These are phyloP conservation scores for Puccinellia tenuiflora DNA, from an alignment of 176 grass and related monocot species.

Conservation along the genomic window DNA sequence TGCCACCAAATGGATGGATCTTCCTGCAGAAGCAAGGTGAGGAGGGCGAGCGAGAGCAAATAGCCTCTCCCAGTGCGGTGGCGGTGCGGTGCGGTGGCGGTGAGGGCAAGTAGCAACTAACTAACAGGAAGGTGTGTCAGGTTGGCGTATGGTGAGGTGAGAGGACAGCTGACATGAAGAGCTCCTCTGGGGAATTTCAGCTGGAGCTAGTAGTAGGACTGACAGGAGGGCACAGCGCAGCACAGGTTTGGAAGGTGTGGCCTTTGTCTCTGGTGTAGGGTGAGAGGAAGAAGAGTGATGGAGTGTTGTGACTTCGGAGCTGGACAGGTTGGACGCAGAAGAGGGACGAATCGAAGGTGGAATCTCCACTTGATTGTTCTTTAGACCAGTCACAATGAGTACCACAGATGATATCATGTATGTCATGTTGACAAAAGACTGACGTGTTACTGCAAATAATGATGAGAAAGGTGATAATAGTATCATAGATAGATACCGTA, in stretches of 20 bases:
- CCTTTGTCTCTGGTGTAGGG: neutral
- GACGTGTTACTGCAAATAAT: too few species aligned
- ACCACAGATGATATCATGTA: too few species aligned
- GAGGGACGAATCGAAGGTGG: neutral
- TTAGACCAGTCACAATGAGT: too few species aligned
- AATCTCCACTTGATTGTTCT: constrained; percentile 22
- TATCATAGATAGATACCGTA: too few species aligned
- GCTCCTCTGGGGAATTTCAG: constrained; percentile 4
- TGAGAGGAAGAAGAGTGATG: neutral
- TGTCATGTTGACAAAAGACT: too few species aligned
- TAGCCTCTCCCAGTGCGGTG: constrained; percentile 4
- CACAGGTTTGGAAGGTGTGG: constrained; percentile 13
- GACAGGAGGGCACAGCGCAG: constrained; percentile 19
- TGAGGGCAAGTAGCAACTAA: constrained; percentile 15
- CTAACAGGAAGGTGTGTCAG: constrained; percentile 30
- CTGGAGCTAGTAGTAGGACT: constrained; percentile 27
- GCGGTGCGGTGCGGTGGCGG: neutral
- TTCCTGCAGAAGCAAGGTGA: constrained; percentile 32
- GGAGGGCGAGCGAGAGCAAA: neutral
- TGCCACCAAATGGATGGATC: constrained; percentile 5
- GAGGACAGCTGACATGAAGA: constrained; percentile 25
- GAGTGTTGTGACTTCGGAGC: neutral
- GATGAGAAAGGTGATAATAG: too few species aligned
- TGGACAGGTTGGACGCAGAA: constrained; percentile 45
- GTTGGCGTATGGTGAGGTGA: constrained; percentile 20